Evolutionary conservation across 2,329 filamentous ascomycete species (phyloP).

Genomic region (Ceratocystis variospora): DNA sequence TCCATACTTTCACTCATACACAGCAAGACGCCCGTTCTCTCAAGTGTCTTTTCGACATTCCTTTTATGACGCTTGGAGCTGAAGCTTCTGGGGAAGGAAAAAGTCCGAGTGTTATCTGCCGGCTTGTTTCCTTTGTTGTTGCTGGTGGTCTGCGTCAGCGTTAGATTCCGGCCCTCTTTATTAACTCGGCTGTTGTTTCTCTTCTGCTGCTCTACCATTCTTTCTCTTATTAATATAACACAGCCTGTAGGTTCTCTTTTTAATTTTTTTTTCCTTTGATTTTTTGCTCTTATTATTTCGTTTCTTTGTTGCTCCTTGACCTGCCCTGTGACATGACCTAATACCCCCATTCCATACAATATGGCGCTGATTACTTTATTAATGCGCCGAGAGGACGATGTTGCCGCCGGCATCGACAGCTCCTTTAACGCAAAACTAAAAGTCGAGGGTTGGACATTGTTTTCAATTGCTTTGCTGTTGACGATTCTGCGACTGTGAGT

Average conservation of each 20-base stretch:
- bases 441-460: conserved; percentile 17
- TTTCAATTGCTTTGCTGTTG: conserved; percentile 13
- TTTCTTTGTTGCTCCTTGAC: not conserved
- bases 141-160: not conserved
- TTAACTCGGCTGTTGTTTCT: conserved; percentile 3
- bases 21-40: not conserved
- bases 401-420: conserved; percentile 13
- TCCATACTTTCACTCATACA: not conserved
- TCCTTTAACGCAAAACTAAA: conserved; percentile 13
- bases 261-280: not conserved
- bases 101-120: not conserved
- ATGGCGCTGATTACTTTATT: conserved; percentile 9
- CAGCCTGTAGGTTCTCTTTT: not conserved
- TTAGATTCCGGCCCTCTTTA: not conserved
- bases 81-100: not conserved
- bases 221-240: conserved; percentile 1
- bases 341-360: not conserved
- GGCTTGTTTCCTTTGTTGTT: not conserved
- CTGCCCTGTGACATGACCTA: not conserved
- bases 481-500: conserved; percentile 17
- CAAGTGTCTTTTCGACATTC: not conserved
- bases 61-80: conserved; percentile 1
- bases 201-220: not conserved
- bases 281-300: not conserved
- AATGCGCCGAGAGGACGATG: conserved; percentile 12